Evolutionary conservation across 1,139 yeast species (phyloP), one percentile per base, ranked within the genome.

Genomic region (Candida dubliniensis): DNA sequence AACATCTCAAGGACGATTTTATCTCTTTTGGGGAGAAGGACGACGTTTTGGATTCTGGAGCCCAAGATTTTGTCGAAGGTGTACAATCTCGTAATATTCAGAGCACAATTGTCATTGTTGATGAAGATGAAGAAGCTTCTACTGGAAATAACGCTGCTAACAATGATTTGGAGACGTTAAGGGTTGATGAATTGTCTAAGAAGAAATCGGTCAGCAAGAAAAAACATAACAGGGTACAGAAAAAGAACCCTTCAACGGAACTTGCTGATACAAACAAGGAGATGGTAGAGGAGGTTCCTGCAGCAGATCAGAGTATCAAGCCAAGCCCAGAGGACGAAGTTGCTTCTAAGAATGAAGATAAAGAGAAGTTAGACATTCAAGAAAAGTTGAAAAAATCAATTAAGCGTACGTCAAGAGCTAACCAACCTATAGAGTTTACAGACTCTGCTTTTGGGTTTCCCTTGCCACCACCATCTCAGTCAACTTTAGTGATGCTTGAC

Each of bases 381-480:
- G 78, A 74, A 47, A 71, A 72, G 56, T 60, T 74, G 49, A 71
- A 71, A 45, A 69, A 69, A 53, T 67, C 74, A 8, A 74, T 74
- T 51, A 68, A 61, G 47, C 59, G 78, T 43, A 64, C 74, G 0
- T 71, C 77, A 8, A 61, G 60, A 46, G 76, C 79, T 30, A 86
- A 86, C 57, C 88, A 86, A 47, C 91, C 95, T 0, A 77, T 85
- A 36, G 81, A 82, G 52, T 85, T 85, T 64, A 83, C 87, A 2
- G 93, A 85, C 52, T 84, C 91, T 23, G 91, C 93, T 4, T 86
- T 86, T 66, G 95, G 95, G 4, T 86, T 86, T 65, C 95, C 95
- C 4, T 67, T 86, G 45, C 95, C 95, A 1, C 90, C 90, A 31
- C 79, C 88, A 24, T 82, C 91, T 0, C 79, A 76, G 36, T 82